Conservation (phyloP, 176 grass and related monocot species). For the Melocanna baccifera region DNA sequence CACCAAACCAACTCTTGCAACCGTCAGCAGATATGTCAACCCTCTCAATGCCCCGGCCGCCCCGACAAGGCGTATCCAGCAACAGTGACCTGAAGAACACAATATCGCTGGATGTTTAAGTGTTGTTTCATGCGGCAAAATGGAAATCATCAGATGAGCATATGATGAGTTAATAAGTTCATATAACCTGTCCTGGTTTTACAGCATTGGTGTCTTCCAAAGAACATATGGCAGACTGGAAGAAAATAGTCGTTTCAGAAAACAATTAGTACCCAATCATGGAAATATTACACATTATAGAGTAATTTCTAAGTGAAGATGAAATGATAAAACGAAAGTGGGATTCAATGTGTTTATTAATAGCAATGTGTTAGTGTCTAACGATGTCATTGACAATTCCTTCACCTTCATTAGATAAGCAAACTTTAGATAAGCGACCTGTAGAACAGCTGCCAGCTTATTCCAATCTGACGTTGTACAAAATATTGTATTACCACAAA, state of each 20-base stretch:
- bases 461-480: neutral
- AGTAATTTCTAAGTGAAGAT: constrained; percentile 1
- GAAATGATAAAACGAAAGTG: neutral
- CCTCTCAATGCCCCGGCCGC: constrained; percentile 85
- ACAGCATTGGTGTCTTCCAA: constrained; percentile 44
- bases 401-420: neutral
- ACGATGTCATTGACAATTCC: neutral
- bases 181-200: constrained; percentile 46
- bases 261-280: neutral
- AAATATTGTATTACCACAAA: neutral
- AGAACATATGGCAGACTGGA: constrained; percentile 70
- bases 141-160: neutral
- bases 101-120: neutral
- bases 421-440: neutral
- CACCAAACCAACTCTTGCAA: constrained; percentile 80
- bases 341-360: neutral
- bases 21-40: constrained; percentile 80
- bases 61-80: constrained; percentile 65
- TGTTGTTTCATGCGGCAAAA: neutral
- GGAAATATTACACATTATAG: neutral
- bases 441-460: neutral
- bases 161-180: neutral
- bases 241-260: neutral
- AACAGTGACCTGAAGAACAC: constrained; percentile 35
- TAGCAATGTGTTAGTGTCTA: neutral